phyloP scores from a whole-genome alignment of 495 filamentous ascomycete species.

The Daldinia caldariorum region DNA sequence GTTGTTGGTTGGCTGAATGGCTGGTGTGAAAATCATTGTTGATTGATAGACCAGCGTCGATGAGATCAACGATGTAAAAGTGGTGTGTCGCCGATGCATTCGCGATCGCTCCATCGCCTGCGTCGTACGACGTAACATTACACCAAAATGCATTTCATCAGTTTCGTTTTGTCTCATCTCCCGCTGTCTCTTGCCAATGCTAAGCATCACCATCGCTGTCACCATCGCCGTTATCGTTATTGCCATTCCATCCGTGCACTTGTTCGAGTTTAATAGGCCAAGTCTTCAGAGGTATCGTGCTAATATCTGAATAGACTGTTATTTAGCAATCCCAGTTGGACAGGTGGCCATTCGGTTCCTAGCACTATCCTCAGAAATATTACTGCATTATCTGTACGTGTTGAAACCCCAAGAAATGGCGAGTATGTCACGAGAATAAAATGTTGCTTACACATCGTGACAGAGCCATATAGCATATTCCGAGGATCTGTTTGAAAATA shows the following conservation, averaged over 20 bases:
- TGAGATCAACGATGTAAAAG: conserved; percentile 24
- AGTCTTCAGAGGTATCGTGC: neutral
- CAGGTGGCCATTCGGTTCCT: conserved; percentile 52
- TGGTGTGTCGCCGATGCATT: conserved; percentile 37
- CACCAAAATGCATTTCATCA: conserved; percentile 15
- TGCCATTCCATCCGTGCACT: conserved; percentile 2
- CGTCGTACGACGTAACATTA: conserved; percentile 37
- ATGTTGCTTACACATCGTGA: conserved; percentile 24
- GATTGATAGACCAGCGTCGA: conserved; percentile 29
- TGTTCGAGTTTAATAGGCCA: neutral
- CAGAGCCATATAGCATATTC: conserved; percentile 74
- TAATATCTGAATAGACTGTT: conserved; percentile 52
- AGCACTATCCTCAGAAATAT: conserved; percentile 60
- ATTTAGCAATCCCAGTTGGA: conserved; percentile 60
- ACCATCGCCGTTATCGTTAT: neutral
- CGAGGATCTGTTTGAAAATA: conserved; percentile 64
- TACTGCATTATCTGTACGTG: conserved; percentile 58
- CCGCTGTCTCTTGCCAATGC: conserved; percentile 5
- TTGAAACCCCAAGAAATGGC: conserved; percentile 5
- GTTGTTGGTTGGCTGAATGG: conserved; percentile 23
- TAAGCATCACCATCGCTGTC: conserved; percentile 3
- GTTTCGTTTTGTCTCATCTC: conserved; percentile 8
- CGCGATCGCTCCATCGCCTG: conserved; percentile 33
- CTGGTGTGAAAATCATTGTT: conserved; percentile 20
- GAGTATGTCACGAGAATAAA: neutral